These are phyloP conservation scores for Pestalotiopsis sp. DNA, from an alignment of 2,329 filamentous ascomycete genomes.

Conservation along the genomic window DNA sequence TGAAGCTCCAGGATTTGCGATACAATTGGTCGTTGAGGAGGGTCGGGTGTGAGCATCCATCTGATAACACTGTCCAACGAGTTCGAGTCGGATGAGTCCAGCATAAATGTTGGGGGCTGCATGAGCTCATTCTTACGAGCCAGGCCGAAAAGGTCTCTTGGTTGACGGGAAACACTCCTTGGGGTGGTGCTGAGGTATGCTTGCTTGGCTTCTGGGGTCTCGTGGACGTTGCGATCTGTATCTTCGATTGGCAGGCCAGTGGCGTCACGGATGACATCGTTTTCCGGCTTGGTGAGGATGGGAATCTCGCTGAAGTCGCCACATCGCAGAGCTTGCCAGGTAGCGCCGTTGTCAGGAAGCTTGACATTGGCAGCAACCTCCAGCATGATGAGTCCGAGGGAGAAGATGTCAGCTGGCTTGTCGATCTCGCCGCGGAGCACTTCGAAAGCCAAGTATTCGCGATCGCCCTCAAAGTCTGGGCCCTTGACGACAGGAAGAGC, in stretches of 20 bases:
- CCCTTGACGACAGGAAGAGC: conserved; percentile 74
- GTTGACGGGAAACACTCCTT: conserved; percentile 28
- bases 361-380: conserved; percentile 94
- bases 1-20: conserved; percentile 73
- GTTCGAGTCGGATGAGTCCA: conserved; percentile 69
- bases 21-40: conserved; percentile 72
- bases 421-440: conserved; percentile 85
- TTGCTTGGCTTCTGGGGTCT: conserved; percentile 25
- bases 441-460: conserved; percentile 94
- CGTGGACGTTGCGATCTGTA: conserved; percentile 37
- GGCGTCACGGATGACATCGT: conserved; percentile 72
- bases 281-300: conserved; percentile 78
- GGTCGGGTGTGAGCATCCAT: conserved; percentile 84
- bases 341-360: conserved; percentile 88
- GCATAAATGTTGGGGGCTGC: conserved; percentile 85
- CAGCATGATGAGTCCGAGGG: conserved; percentile 89
- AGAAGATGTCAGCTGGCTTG: conserved; percentile 91
- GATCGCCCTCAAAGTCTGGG: conserved; percentile 90
- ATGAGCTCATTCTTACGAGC: conserved; percentile 53
- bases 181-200: conserved; percentile 27
- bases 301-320: conserved; percentile 90
- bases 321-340: conserved; percentile 87
- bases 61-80: conserved; percentile 83
- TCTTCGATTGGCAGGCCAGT: conserved; percentile 67
- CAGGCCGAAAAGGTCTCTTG: conserved; percentile 47